A percentile compares a stretch with the other conserved stretches of the same genome.
Evolutionary conservation across 352 stramenopile genomes (phyloP).

Genomic region (Phytophthora melonis): DNA sequence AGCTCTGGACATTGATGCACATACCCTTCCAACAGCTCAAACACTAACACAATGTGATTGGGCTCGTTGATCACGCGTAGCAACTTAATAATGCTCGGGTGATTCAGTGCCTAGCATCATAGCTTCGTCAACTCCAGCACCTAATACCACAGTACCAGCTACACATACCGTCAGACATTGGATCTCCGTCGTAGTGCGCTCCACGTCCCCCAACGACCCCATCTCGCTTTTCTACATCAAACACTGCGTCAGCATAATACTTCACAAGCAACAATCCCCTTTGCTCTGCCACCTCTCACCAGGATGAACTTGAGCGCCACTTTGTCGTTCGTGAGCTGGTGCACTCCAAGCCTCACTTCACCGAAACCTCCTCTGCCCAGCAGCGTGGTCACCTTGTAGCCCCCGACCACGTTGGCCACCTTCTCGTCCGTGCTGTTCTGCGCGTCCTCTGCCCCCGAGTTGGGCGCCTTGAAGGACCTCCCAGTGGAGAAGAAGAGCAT

Average conservation of each 20-base stretch:
- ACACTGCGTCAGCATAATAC: background rate
- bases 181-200: slow-evolving; percentile 89
- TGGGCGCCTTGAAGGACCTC: slow-evolving; percentile 79
- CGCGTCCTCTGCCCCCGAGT: slow-evolving; percentile 55
- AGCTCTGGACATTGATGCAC: background rate
- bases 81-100: slow-evolving; percentile 91
- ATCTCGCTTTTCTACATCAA: slow-evolving; percentile 85
- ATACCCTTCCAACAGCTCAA: slow-evolving; percentile 88
- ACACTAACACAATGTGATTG: slow-evolving; percentile 89
- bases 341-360: slow-evolving; percentile 75
- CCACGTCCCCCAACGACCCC: slow-evolving; percentile 85
- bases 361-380: slow-evolving; percentile 86
- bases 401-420: slow-evolving; percentile 75
- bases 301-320: slow-evolving; percentile 91
- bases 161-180: slow-evolving; percentile 72
- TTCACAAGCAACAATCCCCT: background rate
- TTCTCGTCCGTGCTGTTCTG: slow-evolving; percentile 56
- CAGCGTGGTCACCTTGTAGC: slow-evolving; percentile 84
- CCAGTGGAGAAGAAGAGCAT: slow-evolving; percentile 91
- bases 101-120: slow-evolving; percentile 69
- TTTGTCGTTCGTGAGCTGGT: slow-evolving; percentile 88
- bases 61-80: slow-evolving; percentile 86
- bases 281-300: slow-evolving; percentile 31
- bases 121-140: background rate
- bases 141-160: background rate